Evolutionary conservation across 257 asterid genomes (phyloP).

Genomic region (Penstemon newberryi): DNA sequence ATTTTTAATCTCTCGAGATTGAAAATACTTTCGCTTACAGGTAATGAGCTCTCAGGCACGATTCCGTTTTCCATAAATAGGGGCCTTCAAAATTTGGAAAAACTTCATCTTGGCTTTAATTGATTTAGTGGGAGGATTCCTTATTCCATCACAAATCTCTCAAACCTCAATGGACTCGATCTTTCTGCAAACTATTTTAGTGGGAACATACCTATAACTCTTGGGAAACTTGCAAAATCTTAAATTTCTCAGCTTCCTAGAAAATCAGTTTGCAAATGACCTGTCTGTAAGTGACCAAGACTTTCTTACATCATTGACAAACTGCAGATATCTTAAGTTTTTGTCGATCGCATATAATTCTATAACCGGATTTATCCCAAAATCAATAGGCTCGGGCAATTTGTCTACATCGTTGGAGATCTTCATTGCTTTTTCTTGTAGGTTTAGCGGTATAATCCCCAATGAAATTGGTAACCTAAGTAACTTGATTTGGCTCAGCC

Average conservation of each 20-base stretch:
- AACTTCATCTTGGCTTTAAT: slow-evolving; percentile 1
- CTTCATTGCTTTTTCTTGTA: not conserved
- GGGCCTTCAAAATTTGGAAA: slow-evolving; percentile 12
- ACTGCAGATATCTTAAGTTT: slow-evolving; percentile 1
- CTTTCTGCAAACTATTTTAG: slow-evolving; percentile 10
- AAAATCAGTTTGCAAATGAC: slow-evolving; percentile 17
- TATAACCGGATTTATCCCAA: slow-evolving; percentile 22
- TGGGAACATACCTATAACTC: slow-evolving; percentile 21
- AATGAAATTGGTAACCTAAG: slow-evolving; percentile 21
- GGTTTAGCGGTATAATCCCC: slow-evolving; percentile 23
- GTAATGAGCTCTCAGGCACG: not conserved
- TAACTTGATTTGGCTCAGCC: slow-evolving; percentile 1
- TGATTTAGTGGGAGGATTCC: slow-evolving; percentile 18
- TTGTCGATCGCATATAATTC: slow-evolving; percentile 4
- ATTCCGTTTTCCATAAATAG: slow-evolving; percentile 5
- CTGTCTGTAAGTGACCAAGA: slow-evolving; percentile 8
- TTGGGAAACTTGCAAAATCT: slow-evolving; percentile 17
- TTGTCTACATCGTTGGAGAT: slow-evolving; percentile 12
- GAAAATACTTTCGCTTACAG: not conserved
- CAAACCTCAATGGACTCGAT: not conserved
- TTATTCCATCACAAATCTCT: slow-evolving; percentile 17
- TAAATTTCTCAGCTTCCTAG: not conserved
- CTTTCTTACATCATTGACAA: slow-evolving; percentile 15
- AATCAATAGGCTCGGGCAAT: slow-evolving; percentile 12
- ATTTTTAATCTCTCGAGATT: slow-evolving; percentile 25